Conservation (phyloP, 169 alveolate genomes). For the Eimeria falciformis region DNA sequence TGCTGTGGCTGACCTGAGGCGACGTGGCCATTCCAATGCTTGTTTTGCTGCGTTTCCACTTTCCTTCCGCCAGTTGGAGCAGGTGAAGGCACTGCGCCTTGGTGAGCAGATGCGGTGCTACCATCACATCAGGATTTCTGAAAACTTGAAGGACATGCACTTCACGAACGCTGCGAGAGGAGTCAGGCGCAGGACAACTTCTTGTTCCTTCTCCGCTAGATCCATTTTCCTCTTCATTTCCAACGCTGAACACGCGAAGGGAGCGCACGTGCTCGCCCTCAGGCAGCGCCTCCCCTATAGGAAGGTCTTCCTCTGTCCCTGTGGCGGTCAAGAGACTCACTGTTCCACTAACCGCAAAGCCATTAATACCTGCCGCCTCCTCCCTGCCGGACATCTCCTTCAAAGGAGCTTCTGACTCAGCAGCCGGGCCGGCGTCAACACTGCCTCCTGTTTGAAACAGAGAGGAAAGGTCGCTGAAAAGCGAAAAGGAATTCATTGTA, state of each 20-base stretch:
- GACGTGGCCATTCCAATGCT: slow-evolving; percentile 57
- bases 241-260: neutral
- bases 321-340: too few species aligned
- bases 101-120: slow-evolving; percentile 53
- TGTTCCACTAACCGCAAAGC: too few species aligned
- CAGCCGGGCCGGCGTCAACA: too few species aligned
- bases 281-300: slow-evolving; percentile 12
- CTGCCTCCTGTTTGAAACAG: too few species aligned
- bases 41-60: slow-evolving; percentile 71
- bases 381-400: too few species aligned
- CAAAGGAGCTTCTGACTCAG: too few species aligned
- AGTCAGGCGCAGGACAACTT: neutral
- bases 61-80: slow-evolving; percentile 33
- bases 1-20: slow-evolving; percentile 39
- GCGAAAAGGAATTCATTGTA: too few species aligned
- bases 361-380: too few species aligned
- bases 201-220: neutral
- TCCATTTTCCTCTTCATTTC: neutral
- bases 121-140: slow-evolving; percentile 67
- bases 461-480: too few species aligned
- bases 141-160: slow-evolving; percentile 63
- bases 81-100: slow-evolving; percentile 47
- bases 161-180: slow-evolving; percentile 27
- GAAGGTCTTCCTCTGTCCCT: slow-evolving; percentile 7
- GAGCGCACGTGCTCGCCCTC: slow-evolving; percentile 46